Evolutionary conservation across 139 green algal species (phyloP).

Genomic region (Haematococcus lacustris): DNA sequence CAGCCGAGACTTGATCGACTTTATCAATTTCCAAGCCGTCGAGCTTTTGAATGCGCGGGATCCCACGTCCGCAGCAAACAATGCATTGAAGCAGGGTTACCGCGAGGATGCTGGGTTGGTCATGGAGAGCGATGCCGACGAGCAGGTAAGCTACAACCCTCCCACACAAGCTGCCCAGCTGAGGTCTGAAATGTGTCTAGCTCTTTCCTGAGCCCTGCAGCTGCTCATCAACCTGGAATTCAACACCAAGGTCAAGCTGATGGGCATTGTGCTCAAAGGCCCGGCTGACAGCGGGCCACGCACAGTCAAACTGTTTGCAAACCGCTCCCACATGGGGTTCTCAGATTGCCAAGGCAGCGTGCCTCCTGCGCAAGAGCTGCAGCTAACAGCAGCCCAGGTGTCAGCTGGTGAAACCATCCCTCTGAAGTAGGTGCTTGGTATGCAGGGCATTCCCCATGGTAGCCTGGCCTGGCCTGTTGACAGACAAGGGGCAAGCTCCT

Average conservation of each 20-base stretch:
- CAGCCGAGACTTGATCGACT: too few species aligned
- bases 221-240: conserved; percentile 39
- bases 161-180: neutral
- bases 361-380: conserved; percentile 53
- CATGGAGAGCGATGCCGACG: conserved; percentile 32
- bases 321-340: conserved; percentile 2
- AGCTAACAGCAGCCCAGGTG: conserved; percentile 44
- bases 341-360: conserved; percentile 1
- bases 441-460: too few species aligned
- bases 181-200: too few species aligned
- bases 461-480: too few species aligned
- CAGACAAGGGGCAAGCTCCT: too few species aligned
- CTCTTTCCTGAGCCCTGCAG: conserved; percentile 6
- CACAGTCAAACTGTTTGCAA: neutral
- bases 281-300: neutral
- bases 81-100: conserved; percentile 34
- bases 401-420: conserved; percentile 36
- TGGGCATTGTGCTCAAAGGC: conserved; percentile 33
- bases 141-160: conserved; percentile 9
- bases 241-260: conserved; percentile 39
- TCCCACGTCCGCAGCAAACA: neutral
- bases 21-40: too few species aligned
- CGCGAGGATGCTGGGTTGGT: conserved; percentile 31
- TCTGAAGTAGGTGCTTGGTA: conserved; percentile 73
- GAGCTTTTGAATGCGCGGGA: too few species aligned